Evolutionary conservation across 805 yeast genomes (phyloP), one percentile per base, ranked within the genome.

Genomic region (Schizosaccharomyces osmophilus): DNA sequence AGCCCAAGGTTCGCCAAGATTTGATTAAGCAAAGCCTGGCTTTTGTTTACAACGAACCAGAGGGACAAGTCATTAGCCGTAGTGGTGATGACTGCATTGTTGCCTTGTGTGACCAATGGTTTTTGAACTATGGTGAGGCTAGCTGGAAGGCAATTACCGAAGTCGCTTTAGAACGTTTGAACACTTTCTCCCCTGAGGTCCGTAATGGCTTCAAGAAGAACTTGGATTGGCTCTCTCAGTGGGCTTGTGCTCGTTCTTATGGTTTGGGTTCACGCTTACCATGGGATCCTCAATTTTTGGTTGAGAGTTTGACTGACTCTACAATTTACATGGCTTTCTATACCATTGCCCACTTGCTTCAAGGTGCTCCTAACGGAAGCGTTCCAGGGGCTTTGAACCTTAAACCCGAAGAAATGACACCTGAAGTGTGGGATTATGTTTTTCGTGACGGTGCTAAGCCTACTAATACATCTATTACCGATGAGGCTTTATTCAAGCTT

Each of bases 81-180:
- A 87, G 96, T 55, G 97, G 97, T 66, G 98, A 93, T 71, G 87
- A 83, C 63, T 93, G 98, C 79, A 82, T 90, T 68, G 98, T 93
- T 51, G 87, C 97, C 5, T 79, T 93, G 61, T 97, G 94, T 75
- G 97, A 93, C 74, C 98, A 93, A 77, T 93, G 98, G 98, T 93
- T 82, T 73, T 79, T 87, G 68, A 97, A 93, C 72, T 93, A 93
- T 69, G 98, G 98, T 78, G 98, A 93, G 79, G 87, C 81, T 67
- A 67, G 74, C 17, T 93, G 98, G 98, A 86, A 85, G 70, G 73
- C 77, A 17, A 81, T 79, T 70, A 94, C 96, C 61, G 74, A 82
- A 65, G 93, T 84, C 68, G 84, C 95, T 71, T 78, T 93, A 64
- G 78, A 77, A 59, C 71, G 73, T 63, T 82, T 93, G 90, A 80